Evolutionary conservation across 768 basidiomycete genomes (phyloP).

Genomic region (Hericium alpestre): DNA sequence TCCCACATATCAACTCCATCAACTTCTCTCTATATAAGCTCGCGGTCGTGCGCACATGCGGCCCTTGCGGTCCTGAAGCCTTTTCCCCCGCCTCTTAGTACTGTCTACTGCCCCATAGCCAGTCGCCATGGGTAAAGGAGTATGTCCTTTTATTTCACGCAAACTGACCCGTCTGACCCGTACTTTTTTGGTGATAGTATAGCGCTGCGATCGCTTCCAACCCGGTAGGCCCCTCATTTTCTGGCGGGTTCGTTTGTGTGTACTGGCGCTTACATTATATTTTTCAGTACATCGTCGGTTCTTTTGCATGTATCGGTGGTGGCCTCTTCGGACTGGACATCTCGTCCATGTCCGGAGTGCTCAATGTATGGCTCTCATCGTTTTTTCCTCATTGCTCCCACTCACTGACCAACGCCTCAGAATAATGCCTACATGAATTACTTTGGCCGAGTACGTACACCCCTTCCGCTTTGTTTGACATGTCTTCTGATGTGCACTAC

Average conservation of each 20-base stretch:
- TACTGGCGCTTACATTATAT: not conserved
- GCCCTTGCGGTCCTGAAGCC: too few relatives aligned
- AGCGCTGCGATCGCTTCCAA: slow-evolving; percentile 45
- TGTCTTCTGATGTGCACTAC: not conserved
- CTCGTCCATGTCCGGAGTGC: slow-evolving; percentile 71
- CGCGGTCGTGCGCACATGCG: too few relatives aligned
- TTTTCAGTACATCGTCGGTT: slow-evolving; percentile 62
- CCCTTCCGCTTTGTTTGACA: not conserved
- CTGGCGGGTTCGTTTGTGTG: not conserved
- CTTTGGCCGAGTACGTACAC: slow-evolving; percentile 17
- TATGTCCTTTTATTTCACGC: slow-evolving; percentile 6
- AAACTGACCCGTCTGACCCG: not conserved
- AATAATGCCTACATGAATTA: slow-evolving; percentile 24
- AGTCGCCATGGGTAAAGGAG: slow-evolving; percentile 18
- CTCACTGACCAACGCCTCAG: slow-evolving; percentile 10
- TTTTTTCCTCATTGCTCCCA: not conserved
- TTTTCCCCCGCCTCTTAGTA: too few relatives aligned
- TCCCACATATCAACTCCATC: too few relatives aligned
- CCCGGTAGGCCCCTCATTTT: slow-evolving; percentile 29
- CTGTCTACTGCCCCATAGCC: too few relatives aligned
- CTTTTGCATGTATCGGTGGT: slow-evolving; percentile 75
- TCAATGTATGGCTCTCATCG: slow-evolving; percentile 32
- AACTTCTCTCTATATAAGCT: too few relatives aligned
- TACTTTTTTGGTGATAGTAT: slow-evolving; percentile 26
- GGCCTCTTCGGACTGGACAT: slow-evolving; percentile 75